A percentile compares a stretch with the other conserved stretches of the same genome.
Evolutionary conservation across 768 basidiomycete species (phyloP).

Genomic region (Auriscalpium orientale): DNA sequence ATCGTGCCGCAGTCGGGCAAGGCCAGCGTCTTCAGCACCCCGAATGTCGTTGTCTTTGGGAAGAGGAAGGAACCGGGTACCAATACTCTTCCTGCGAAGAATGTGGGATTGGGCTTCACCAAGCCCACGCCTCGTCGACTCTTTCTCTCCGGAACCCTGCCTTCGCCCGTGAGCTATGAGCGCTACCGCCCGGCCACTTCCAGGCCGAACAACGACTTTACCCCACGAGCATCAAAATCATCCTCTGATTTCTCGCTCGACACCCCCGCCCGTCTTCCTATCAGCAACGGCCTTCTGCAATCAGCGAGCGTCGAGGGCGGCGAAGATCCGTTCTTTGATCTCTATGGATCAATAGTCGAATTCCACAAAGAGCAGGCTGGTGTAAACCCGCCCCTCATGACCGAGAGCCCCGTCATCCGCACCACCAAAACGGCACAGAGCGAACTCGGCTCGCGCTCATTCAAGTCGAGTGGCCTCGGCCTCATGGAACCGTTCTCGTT

Average conservation of each 20-base stretch:
- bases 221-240: background rate
- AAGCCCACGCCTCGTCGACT: constrained; percentile 33
- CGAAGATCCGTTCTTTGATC: constrained; percentile 13
- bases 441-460: background rate
- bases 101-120: constrained; percentile 4
- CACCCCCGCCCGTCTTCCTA: background rate
- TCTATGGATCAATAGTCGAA: constrained; percentile 3
- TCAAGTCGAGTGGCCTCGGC: constrained; percentile 15
- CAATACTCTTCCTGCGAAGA: background rate
- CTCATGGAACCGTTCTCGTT: constrained; percentile 23
- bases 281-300: background rate
- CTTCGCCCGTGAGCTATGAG: constrained; percentile 25
- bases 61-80: constrained; percentile 1
- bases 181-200: constrained; percentile 33
- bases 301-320: constrained; percentile 2
- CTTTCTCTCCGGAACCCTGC: constrained; percentile 25
- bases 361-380: constrained; percentile 3
- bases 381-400: constrained; percentile 8
- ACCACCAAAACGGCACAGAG: constrained; percentile 1
- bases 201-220: background rate
- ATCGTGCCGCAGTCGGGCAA: constrained; percentile 24
- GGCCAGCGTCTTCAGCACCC: constrained; percentile 35
- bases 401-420: constrained; percentile 16
- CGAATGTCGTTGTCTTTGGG: constrained; percentile 11
- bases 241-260: background rate